Percentiles rank a stretch among this genome's conserved stretches.
These are phyloP conservation scores for Curvularia sp. DNA, from an alignment of 2,329 filamentous ascomycete species.

Conservation along the genomic window DNA sequence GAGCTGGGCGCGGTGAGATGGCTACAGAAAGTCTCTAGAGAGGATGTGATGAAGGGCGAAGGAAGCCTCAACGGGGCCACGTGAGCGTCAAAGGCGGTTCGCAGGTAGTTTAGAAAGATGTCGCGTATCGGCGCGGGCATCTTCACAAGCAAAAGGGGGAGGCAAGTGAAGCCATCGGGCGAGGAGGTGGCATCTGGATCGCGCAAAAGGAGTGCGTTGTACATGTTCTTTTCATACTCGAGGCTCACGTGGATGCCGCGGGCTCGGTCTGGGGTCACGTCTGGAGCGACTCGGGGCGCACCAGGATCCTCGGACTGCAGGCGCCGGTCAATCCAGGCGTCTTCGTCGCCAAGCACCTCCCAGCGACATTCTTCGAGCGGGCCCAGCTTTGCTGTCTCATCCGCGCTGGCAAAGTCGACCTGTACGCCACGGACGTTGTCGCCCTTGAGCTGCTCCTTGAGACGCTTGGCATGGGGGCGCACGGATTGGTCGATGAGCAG, in stretches of 20 bases:
- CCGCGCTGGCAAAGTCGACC: conserved; percentile 47
- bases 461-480: conserved; percentile 55
- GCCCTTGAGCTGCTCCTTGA: conserved; percentile 59
- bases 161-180: conserved; percentile 52
- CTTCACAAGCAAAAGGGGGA: conserved; percentile 60
- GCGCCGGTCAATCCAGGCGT: conserved; percentile 49
- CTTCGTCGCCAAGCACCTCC: conserved; percentile 53
- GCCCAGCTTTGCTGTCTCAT: conserved; percentile 55
- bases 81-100: conserved; percentile 59
- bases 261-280: conserved; percentile 30
- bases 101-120: conserved; percentile 58
- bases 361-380: conserved; percentile 57
- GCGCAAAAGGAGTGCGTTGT: conserved; percentile 60
- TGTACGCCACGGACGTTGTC: conserved; percentile 57
- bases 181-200: conserved; percentile 40
- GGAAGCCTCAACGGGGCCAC: conserved; percentile 54
- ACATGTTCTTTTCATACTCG: conserved; percentile 57
- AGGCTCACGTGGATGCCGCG: conserved; percentile 59
- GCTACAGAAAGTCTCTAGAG: conserved; percentile 64
- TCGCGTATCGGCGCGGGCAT: conserved; percentile 59
- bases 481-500: conserved; percentile 50
- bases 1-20: conserved; percentile 56
- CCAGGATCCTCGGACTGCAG: conserved; percentile 44
- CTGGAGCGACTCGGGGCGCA: conserved; percentile 36
- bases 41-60: conserved; percentile 54